Base-by-base conservation (phyloP, 495 filamentous ascomycete species). In the Penicillium ucsense region DNA sequence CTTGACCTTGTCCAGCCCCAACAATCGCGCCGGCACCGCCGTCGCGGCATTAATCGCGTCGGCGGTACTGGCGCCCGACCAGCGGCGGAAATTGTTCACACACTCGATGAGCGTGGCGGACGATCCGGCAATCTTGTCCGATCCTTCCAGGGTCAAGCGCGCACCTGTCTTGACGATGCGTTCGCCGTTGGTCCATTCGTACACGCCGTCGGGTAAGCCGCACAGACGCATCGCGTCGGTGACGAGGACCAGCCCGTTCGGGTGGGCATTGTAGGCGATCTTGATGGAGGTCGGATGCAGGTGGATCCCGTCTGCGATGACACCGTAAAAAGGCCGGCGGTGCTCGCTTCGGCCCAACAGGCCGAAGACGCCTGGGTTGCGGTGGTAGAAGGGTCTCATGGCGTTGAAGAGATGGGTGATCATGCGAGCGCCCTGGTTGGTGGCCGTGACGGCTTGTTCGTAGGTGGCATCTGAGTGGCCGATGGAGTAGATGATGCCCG, bases 361-460 rank as follows among this genome's bases (percentile, higher is more conserved):
- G 20, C 88, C 88, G 58, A 91, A 89, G 53, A 91, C 77, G 37
- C 88, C 87, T 0, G 88, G 87, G 61, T 89, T 84, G 35, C 88
- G 83, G 70, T 91, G 87, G 60, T 88, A 85, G 6, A 91, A 79
- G 10, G 85, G 85, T 4, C 80, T 76, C 87, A 94, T 94, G 10
- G 87, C 88, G 58, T 94, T 94, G 74, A 92, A 94, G 3, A 94
- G 73, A 57, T 94, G 88, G 2, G 88, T 94, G 33, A 94, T 79
- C 85, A 88, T 90, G 31, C 73, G 86, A 2, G 84, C 86, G 38
- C 88, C 88, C 20, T 76, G 64, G n/a, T 66, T 60, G 1, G 89
- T 77, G 9, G 85, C 85, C 3, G 64, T 63, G 1, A 78, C 73
- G 2, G 85, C 86, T 51, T 85, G 71, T 53, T 88, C 84, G 64